Evolutionary conservation across 495 filamentous ascomycete species (phyloP).

Genomic region (Xylaria telfairii): DNA sequence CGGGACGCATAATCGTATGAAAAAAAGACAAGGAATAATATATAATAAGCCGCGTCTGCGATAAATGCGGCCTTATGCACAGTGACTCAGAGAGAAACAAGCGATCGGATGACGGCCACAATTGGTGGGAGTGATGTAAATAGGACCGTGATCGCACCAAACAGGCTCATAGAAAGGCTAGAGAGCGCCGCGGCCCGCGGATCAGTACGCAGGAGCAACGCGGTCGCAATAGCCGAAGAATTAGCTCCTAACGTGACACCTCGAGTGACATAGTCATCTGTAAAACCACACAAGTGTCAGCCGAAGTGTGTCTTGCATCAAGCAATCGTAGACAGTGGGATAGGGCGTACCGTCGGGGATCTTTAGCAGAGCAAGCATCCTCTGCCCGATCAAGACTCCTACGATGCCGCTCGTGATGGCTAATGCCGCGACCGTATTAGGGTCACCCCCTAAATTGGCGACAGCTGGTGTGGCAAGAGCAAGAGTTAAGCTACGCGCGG

Average conservation of each 20-base stretch:
- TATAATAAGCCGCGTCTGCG: background rate
- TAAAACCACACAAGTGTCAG: slow-evolving; percentile 8
- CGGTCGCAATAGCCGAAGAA: slow-evolving; percentile 59
- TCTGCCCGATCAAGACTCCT: slow-evolving; percentile 55
- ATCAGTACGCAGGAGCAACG: slow-evolving; percentile 56
- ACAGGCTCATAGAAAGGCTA: slow-evolving; percentile 60
- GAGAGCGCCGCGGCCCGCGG: slow-evolving; percentile 61
- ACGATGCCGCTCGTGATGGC: slow-evolving; percentile 61
- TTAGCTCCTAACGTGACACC: slow-evolving; percentile 62
- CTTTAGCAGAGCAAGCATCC: slow-evolving; percentile 47
- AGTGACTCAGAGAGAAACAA: slow-evolving; percentile 43
- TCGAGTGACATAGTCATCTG: slow-evolving; percentile 62
- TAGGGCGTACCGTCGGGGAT: slow-evolving; percentile 53
- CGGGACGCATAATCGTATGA: background rate
- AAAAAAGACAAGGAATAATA: background rate
- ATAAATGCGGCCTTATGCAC: background rate
- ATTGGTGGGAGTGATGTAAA: slow-evolving; percentile 56
- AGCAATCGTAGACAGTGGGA: background rate
- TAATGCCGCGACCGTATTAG: slow-evolving; percentile 56
- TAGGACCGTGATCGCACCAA: slow-evolving; percentile 59
- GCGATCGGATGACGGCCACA: slow-evolving; percentile 42
- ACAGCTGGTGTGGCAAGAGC: slow-evolving; percentile 58
- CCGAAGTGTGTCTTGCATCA: background rate
- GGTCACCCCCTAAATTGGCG: slow-evolving; percentile 57
- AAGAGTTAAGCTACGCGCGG: slow-evolving; percentile 57